Conservation (phyloP, 352 stramenopile species). For the Phytophthora macrochlamydospora region DNA sequence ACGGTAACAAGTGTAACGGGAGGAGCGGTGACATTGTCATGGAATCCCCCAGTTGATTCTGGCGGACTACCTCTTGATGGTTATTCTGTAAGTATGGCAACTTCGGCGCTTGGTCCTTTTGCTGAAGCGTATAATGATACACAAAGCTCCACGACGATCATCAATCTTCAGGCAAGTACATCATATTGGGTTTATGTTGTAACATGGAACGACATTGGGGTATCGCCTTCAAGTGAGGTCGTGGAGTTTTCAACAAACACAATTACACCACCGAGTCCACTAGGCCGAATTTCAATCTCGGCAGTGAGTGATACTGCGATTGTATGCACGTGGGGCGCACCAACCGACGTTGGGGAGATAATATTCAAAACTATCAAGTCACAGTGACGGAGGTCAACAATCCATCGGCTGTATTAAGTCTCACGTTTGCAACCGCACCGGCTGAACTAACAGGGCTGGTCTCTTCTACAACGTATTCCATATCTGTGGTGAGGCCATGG, state of each 20-base stretch:
- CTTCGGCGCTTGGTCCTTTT: slow-evolving; percentile 20
- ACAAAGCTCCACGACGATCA: slow-evolving; percentile 30
- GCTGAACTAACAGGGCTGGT: slow-evolving; percentile 11
- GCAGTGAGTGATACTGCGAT: slow-evolving; percentile 36
- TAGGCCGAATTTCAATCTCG: slow-evolving; percentile 32
- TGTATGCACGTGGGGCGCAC: slow-evolving; percentile 38
- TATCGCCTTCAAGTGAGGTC: slow-evolving; percentile 28
- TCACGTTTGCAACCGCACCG: neutral
- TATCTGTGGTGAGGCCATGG: slow-evolving; percentile 45
- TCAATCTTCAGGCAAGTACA: slow-evolving; percentile 29
- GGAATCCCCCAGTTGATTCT: slow-evolving; percentile 43
- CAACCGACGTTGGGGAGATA: slow-evolving; percentile 46
- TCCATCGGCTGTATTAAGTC: neutral
- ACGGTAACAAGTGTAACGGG: slow-evolving; percentile 23
- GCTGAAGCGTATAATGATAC: slow-evolving; percentile 24
- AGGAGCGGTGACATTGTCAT: slow-evolving; percentile 45
- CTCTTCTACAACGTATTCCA: slow-evolving; percentile 36
- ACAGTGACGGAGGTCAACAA: slow-evolving; percentile 18
- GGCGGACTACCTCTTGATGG: slow-evolving; percentile 47
- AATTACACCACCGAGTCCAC: slow-evolving; percentile 35
- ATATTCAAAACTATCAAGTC: slow-evolving; percentile 39
- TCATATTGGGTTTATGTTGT: slow-evolving; percentile 51
- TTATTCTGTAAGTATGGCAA: slow-evolving; percentile 43
- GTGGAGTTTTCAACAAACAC: slow-evolving; percentile 29
- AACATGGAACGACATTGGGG: slow-evolving; percentile 41